phyloP scores from a whole-genome alignment of 331 rosid genomes.

The Malus hybrid region DNA sequence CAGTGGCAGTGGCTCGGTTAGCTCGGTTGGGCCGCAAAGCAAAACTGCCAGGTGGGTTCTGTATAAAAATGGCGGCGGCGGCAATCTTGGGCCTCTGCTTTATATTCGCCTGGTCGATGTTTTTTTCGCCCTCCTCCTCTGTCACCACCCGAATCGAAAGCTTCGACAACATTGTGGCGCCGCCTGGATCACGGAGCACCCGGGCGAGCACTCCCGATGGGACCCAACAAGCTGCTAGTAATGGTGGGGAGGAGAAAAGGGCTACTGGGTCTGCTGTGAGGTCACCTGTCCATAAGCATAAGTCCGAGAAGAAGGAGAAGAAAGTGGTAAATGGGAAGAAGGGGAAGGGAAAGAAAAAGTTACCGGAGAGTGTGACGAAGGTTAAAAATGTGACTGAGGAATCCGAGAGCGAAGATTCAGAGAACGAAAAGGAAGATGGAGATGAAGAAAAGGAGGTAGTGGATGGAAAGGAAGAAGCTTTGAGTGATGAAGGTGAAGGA shows the following conservation, averaged over 20 bases:
- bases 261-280: slow-evolving; percentile 35
- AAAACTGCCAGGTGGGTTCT: slow-evolving; percentile 69
- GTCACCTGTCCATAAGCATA: slow-evolving; percentile 18
- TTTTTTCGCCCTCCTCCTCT: slow-evolving; percentile 60
- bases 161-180: slow-evolving; percentile 75
- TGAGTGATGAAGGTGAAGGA: slow-evolving; percentile 38
- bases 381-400: slow-evolving; percentile 23
- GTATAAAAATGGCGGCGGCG: slow-evolving; percentile 68
- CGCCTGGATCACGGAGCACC: slow-evolving; percentile 41
- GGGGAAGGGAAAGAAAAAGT: slow-evolving; percentile 22
- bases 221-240: slow-evolving; percentile 13
- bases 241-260: slow-evolving; percentile 23
- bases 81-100: slow-evolving; percentile 73
- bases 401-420: slow-evolving; percentile 33
- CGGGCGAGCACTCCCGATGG: slow-evolving; percentile 5
- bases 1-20: slow-evolving; percentile 12
- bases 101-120: slow-evolving; percentile 70
- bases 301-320: slow-evolving; percentile 29
- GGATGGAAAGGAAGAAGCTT: slow-evolving; percentile 45
- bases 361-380: slow-evolving; percentile 15
- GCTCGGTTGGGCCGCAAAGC: slow-evolving; percentile 41
- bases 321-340: slow-evolving; percentile 32
- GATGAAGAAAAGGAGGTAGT: slow-evolving; percentile 37
- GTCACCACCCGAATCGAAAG: slow-evolving; percentile 64
- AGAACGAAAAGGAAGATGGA: slow-evolving; percentile 31